Conservation (phyloP, 2,329 filamentous ascomycete species). For the Beauveria sp. region DNA sequence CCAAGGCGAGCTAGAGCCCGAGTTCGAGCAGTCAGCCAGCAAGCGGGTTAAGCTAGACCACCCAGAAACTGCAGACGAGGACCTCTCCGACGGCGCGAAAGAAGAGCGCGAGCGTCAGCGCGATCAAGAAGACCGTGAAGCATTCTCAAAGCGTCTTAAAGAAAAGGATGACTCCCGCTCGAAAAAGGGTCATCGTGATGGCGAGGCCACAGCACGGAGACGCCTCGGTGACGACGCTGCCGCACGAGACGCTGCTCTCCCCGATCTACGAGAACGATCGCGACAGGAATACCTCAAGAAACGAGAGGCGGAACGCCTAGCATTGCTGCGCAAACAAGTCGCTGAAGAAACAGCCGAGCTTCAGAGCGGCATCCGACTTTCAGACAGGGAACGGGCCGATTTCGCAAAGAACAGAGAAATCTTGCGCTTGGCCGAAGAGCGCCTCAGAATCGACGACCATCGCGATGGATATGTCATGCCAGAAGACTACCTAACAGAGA, state of each 20-base stretch:
- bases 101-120: slow-evolving; percentile 52
- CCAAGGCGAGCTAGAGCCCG: slow-evolving; percentile 41
- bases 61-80: slow-evolving; percentile 37
- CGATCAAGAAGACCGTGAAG: slow-evolving; percentile 69
- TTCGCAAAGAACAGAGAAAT: slow-evolving; percentile 85
- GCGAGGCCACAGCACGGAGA: slow-evolving; percentile 50
- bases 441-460: slow-evolving; percentile 82
- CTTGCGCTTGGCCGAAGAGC: slow-evolving; percentile 72
- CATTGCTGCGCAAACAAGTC: slow-evolving; percentile 83
- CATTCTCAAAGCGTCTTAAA: slow-evolving; percentile 68
- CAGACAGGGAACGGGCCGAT: slow-evolving; percentile 72
- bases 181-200: slow-evolving; percentile 57
- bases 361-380: slow-evolving; percentile 65
- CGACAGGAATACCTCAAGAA: slow-evolving; percentile 92
- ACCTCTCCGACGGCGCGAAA: slow-evolving; percentile 52
- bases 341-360: slow-evolving; percentile 80
- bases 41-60: slow-evolving; percentile 63
- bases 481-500: slow-evolving; percentile 91
- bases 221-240: slow-evolving; percentile 45
- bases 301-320: slow-evolving; percentile 76
- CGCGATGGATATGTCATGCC: slow-evolving; percentile 88
- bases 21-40: slow-evolving; percentile 60
- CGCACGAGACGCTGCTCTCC: slow-evolving; percentile 63
- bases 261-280: slow-evolving; percentile 73
- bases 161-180: slow-evolving; percentile 63